Percentiles rank a stretch among this genome's conserved stretches.
Evolutionary conservation across 1,139 yeast genomes (phyloP).

Genomic region (Geotrichum histeridarum): DNA sequence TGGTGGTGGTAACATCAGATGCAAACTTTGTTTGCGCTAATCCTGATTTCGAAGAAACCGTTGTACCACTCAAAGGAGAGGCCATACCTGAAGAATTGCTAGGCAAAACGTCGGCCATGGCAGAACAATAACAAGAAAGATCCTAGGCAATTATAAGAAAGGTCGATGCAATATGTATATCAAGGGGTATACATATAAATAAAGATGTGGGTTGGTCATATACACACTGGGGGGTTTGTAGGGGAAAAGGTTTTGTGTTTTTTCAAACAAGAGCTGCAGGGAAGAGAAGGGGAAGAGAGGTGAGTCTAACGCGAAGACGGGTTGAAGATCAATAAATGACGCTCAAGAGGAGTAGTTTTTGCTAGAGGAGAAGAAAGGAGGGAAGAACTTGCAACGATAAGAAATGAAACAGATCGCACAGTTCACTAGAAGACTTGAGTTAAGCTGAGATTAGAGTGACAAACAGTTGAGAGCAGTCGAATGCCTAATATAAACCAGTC

Average conservation of each 20-base stretch:
- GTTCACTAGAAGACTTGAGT: neutral
- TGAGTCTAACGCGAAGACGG: slow-evolving; percentile 1
- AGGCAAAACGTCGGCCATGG: slow-evolving; percentile 1
- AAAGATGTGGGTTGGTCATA: slow-evolving; percentile 17
- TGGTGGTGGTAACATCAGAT: neutral
- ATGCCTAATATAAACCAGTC: neutral
- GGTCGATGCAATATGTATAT: slow-evolving; percentile 20
- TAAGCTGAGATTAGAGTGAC: neutral
- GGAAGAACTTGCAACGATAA: slow-evolving; percentile 11
- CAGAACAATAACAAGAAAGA: neutral
- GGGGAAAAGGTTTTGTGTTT: slow-evolving; percentile 1
- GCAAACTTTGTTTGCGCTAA: neutral
- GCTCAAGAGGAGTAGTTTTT: slow-evolving; percentile 5
- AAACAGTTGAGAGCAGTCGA: neutral
- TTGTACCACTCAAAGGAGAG: neutral
- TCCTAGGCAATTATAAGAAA: slow-evolving; percentile 8
- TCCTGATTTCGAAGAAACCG: neutral
- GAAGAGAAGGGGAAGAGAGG: neutral
- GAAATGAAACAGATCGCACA: slow-evolving; percentile 18
- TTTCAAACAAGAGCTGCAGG: slow-evolving; percentile 1
- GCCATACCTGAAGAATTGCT: neutral
- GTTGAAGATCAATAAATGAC: slow-evolving; percentile 14
- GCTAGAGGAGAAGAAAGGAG: neutral
- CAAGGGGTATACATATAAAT: slow-evolving; percentile 17
- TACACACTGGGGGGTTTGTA: slow-evolving; percentile 8